Evolutionary conservation across 2,329 filamentous ascomycete species (phyloP).

Genomic region (Mariannaea elegans): DNA sequence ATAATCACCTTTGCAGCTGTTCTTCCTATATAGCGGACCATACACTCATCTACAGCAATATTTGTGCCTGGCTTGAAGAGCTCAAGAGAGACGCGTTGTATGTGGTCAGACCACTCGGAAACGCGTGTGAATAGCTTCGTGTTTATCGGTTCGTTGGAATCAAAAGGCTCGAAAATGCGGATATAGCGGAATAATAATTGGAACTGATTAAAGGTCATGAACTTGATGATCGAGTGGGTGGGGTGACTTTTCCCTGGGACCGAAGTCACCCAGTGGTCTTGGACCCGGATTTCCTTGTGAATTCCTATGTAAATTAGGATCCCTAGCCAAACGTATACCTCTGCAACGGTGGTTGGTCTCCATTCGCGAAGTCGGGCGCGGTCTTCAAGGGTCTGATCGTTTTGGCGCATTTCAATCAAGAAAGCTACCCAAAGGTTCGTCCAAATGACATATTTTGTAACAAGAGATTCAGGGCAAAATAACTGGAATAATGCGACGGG

Average conservation of each 20-base stretch:
- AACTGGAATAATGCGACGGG: too few relatives aligned
- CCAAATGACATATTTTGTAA: not conserved
- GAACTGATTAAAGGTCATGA: constrained; percentile 22
- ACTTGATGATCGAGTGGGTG: constrained; percentile 13
- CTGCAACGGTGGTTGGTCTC: constrained; percentile 7
- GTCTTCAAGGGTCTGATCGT: not conserved
- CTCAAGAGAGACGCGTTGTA: not conserved
- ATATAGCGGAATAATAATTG: constrained; percentile 15
- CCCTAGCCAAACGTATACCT: constrained; percentile 21
- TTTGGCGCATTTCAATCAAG: not conserved
- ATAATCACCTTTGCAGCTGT: not conserved
- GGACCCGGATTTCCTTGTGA: constrained; percentile 12
- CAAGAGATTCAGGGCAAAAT: too few relatives aligned
- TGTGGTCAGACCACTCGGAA: constrained; percentile 11
- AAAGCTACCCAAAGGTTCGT: not conserved
- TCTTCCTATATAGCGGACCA: not conserved
- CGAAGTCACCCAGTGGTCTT: constrained; percentile 19
- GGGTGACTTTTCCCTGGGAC: not conserved
- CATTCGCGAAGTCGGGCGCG: not conserved
- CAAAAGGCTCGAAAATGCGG: not conserved
- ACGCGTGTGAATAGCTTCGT: not conserved
- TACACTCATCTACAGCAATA: constrained; percentile 7
- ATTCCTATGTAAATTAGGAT: constrained; percentile 24
- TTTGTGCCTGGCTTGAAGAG: not conserved
- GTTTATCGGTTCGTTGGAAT: not conserved